A percentile compares a stretch with the other conserved stretches of the same genome.
phyloP scores from a whole-genome alignment of 2,329 filamentous ascomycete species.

The Arthrinium puccinioides region DNA sequence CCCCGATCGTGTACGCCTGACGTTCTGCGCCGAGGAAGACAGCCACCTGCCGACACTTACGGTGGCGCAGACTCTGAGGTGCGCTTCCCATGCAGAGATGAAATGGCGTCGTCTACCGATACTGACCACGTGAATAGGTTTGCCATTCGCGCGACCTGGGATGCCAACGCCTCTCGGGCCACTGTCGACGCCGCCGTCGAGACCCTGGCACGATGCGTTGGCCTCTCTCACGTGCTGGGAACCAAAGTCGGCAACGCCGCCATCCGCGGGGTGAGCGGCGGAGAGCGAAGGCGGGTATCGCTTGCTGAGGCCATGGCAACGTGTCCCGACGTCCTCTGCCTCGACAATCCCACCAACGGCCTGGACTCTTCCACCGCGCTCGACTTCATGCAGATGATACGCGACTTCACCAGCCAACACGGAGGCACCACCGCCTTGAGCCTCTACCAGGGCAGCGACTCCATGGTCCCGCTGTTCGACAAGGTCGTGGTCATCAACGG shows the following conservation, averaged over 20 bases:
- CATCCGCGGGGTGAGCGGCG: slow-evolving; percentile 53
- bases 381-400: slow-evolving; percentile 42
- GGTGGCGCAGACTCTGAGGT: slow-evolving; percentile 65
- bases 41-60: slow-evolving; percentile 63
- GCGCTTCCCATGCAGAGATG: no score
- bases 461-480: slow-evolving; percentile 53
- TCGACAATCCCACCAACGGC: slow-evolving; percentile 44
- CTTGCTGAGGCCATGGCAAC: slow-evolving; percentile 64
- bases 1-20: slow-evolving; percentile 17
- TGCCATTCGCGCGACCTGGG: background rate
- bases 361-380: slow-evolving; percentile 60
- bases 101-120: no score
- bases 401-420: slow-evolving; percentile 47
- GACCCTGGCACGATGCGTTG: background rate
- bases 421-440: slow-evolving; percentile 47
- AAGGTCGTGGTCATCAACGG: slow-evolving; percentile 58
- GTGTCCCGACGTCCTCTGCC: slow-evolving; percentile 28
- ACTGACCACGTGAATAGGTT: no score
- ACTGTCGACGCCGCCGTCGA: slow-evolving; percentile 13
- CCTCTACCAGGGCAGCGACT: slow-evolving; percentile 54
- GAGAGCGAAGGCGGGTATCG: slow-evolving; percentile 66
- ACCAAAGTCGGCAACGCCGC: slow-evolving; percentile 64
- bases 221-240: slow-evolving; percentile 53
- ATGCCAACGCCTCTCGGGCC: slow-evolving; percentile 3
- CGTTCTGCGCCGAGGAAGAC: slow-evolving; percentile 69